Conservation (phyloP, 805 yeast species). For the Candida suzukii region DNA sequence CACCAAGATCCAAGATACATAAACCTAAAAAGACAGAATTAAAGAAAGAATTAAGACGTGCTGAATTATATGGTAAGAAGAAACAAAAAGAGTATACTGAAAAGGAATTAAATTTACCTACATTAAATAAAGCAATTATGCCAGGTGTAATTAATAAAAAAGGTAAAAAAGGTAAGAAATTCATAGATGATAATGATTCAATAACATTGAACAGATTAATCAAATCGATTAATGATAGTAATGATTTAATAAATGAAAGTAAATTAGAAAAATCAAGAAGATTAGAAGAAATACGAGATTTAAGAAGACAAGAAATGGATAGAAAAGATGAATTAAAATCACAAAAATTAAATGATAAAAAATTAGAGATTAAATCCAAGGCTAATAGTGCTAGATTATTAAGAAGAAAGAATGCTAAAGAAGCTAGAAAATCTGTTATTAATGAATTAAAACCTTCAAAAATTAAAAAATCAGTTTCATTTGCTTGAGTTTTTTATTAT, state of each 20-base stretch:
- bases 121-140: constrained; percentile 70
- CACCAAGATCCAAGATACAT: constrained; percentile 48
- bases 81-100: constrained; percentile 58
- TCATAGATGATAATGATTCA: constrained; percentile 63
- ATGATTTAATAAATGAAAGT: constrained; percentile 75
- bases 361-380: constrained; percentile 66
- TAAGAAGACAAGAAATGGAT: constrained; percentile 82
- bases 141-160: constrained; percentile 73
- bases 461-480: constrained; percentile 38
- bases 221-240: constrained; percentile 73
- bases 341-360: constrained; percentile 66
- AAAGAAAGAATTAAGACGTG: constrained; percentile 59
- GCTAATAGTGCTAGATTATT: constrained; percentile 61
- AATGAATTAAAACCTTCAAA: constrained; percentile 16
- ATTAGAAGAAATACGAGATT: constrained; percentile 82
- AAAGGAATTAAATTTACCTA: constrained; percentile 73
- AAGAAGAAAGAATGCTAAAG: constrained; percentile 52
- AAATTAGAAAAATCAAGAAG: constrained; percentile 86
- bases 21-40: constrained; percentile 44
- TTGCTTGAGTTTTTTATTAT: constrained; percentile 27
- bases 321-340: constrained; percentile 67
- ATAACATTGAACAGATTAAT: constrained; percentile 61
- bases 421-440: constrained; percentile 18
- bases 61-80: constrained; percentile 63
- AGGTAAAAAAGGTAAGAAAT: constrained; percentile 86